phyloP scores from a whole-genome alignment of 2,329 filamentous ascomycete species.

The Phialophora expanda region DNA sequence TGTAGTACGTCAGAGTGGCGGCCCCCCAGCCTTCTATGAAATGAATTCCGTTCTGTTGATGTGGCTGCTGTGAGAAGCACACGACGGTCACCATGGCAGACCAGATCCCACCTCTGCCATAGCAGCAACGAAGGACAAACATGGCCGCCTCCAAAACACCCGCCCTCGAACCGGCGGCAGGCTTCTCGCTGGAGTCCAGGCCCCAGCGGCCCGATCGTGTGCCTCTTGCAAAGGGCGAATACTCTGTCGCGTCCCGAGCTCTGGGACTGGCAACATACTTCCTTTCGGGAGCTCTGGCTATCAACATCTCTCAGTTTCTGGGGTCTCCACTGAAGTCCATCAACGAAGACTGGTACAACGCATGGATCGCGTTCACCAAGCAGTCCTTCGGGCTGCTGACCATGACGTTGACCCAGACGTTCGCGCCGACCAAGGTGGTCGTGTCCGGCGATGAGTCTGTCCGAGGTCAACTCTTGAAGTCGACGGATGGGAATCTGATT shows the following conservation, averaged over 20 bases:
- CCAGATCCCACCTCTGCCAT: not conserved
- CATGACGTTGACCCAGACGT: slow-evolving; percentile 82
- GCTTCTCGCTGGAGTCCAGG: slow-evolving; percentile 37
- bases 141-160: slow-evolving; percentile 32
- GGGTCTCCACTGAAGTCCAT: slow-evolving; percentile 77
- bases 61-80: slow-evolving; percentile 14
- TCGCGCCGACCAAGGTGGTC: slow-evolving; percentile 80
- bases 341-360: slow-evolving; percentile 78
- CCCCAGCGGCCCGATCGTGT: slow-evolving; percentile 34
- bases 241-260: slow-evolving; percentile 38
- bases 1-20: slow-evolving; percentile 22
- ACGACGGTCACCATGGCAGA: not conserved
- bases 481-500: slow-evolving; percentile 72
- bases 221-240: slow-evolving; percentile 36
- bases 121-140: not conserved
- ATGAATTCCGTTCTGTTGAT: slow-evolving; percentile 11
- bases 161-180: slow-evolving; percentile 33
- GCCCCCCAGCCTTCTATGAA: slow-evolving; percentile 9
- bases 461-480: slow-evolving; percentile 72
- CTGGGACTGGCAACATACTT: slow-evolving; percentile 42
- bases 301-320: slow-evolving; percentile 74
- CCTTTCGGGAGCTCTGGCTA: slow-evolving; percentile 45
- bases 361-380: slow-evolving; percentile 87
- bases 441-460: slow-evolving; percentile 85
- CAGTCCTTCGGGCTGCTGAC: slow-evolving; percentile 78